Percentiles rank a stretch among this genome's conserved stretches.
Evolutionary conservation across 768 basidiomycete species (phyloP).

Genomic region (Clathrus columnatus): DNA sequence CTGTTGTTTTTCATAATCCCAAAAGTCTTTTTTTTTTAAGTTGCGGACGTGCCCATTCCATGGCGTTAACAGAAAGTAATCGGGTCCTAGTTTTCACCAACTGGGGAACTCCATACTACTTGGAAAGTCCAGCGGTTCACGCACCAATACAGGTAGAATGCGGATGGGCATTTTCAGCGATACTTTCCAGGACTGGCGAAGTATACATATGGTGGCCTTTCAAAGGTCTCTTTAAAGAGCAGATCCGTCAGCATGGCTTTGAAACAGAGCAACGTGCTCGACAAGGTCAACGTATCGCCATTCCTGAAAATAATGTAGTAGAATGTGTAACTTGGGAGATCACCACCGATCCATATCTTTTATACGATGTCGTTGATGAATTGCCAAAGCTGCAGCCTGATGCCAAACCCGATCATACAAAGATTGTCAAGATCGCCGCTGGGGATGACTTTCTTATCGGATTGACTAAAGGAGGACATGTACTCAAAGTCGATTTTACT

Average conservation of each 20-base stretch:
- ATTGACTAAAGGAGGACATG: slow-evolving; percentile 72
- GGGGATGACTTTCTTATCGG: slow-evolving; percentile 67
- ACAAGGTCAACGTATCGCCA: slow-evolving; percentile 22
- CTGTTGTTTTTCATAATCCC: not conserved
- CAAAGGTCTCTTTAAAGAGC: slow-evolving; percentile 31
- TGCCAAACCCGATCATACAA: slow-evolving; percentile 22
- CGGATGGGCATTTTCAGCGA: slow-evolving; percentile 73
- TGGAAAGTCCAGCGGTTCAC: slow-evolving; percentile 36
- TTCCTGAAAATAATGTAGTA: slow-evolving; percentile 35
- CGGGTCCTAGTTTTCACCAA: slow-evolving; percentile 67
- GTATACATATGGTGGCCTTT: slow-evolving; percentile 73
- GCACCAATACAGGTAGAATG: slow-evolving; percentile 52
- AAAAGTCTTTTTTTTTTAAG: slow-evolving; percentile 28
- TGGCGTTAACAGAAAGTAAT: slow-evolving; percentile 48
- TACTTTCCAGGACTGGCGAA: slow-evolving; percentile 63
- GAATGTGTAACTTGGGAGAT: slow-evolving; percentile 57
- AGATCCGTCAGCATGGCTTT: slow-evolving; percentile 30
- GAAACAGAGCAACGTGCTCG: slow-evolving; percentile 39
- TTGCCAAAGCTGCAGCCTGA: slow-evolving; percentile 42
- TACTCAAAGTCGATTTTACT: slow-evolving; percentile 52
- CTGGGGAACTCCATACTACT: slow-evolving; percentile 72
- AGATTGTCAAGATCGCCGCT: slow-evolving; percentile 74
- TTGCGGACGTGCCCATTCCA: slow-evolving; percentile 69
- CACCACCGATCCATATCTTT: slow-evolving; percentile 39
- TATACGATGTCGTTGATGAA: slow-evolving; percentile 48